Percentiles rank a stretch among this genome's conserved stretches.
Conservation (phyloP, 2,329 filamentous ascomycete genomes). For the Orbilia quercus region DNA sequence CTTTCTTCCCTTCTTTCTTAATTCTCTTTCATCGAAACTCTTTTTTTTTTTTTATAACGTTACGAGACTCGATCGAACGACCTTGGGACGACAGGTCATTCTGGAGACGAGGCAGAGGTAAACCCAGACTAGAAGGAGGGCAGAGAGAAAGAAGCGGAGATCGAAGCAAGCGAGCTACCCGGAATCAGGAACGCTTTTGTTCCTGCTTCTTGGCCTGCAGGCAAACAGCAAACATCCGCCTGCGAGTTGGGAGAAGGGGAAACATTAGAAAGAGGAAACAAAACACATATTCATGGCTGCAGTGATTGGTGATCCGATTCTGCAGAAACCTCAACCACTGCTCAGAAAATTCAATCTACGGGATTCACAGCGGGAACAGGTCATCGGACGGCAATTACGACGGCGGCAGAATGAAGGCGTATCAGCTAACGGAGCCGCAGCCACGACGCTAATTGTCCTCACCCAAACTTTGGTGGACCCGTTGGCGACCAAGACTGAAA, state of each 20-base stretch:
- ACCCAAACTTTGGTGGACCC: constrained; percentile 45
- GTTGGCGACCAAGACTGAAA: constrained; percentile 41
- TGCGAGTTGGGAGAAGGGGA: constrained; percentile 19
- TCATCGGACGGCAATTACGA: constrained; percentile 26
- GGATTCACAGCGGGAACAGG: constrained; percentile 21
- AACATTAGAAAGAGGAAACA: constrained; percentile 14
- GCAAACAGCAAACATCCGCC: constrained; percentile 43
- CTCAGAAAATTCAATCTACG: constrained; percentile 23
- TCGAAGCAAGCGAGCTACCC: constrained; percentile 41
- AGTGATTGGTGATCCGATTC: constrained; percentile 44
- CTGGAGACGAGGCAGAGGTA: constrained; percentile 42
- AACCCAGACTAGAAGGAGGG: constrained; percentile 35
- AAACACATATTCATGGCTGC: constrained; percentile 34
- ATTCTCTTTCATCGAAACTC: constrained; percentile 1
- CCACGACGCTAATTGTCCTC: constrained; percentile 46
- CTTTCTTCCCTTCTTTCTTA: constrained; percentile 11
- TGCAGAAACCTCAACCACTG: constrained; percentile 33
- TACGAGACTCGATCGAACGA: constrained; percentile 39
- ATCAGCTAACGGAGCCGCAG: constrained; percentile 27
- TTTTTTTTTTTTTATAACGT: constrained; percentile 14
- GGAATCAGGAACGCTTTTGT: constrained; percentile 32
- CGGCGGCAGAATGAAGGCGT: constrained; percentile 44
- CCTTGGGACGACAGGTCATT: constrained; percentile 56
- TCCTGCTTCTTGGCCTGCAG: constrained; percentile 55
- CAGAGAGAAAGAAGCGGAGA: constrained; percentile 12